Base-by-base conservation (phyloP, 345 rosid species). In the Jatropha curcas region DNA sequence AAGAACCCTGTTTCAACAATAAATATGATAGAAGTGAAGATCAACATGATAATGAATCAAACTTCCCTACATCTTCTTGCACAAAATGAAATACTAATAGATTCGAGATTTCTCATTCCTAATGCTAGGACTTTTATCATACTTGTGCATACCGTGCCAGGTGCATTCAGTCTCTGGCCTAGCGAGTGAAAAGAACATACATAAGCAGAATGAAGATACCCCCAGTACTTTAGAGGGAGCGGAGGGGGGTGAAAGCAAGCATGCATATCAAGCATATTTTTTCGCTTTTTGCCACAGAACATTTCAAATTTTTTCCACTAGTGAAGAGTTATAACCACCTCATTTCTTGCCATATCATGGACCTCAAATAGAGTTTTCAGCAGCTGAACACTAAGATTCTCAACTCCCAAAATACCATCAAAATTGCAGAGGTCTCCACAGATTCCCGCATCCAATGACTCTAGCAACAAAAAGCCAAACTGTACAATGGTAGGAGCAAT, bases 301-400 rank as follows among this genome's bases (percentile, higher is more conserved):
- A 52, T 52, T 52, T n/a, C 9, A 52, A 52, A 17, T 52, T 52
- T 19, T 17, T 43, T 4, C 10, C 19, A 17, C 13, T 11, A 10
- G 12, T 58, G 13, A 61, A 33, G 66, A 60, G 74, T 28, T 45
- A 53, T 53, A 77, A 79, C 7, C 71, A 92, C 97, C 97, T 92
- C 95, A 63, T 81, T 92, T 79, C 97, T 87, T 71, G 95, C 84
- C 93, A 92, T 88, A 74, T 88, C 95, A 82, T 92, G 90, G 77
- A 82, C 81, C 82, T 92, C 92, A 79, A 90, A 92, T 68, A 92
- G 79, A 35, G 82, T 85, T 80, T 86, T 87, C 71, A 92, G 81
- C 74, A 92, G 85, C 85, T 86, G 89, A 77, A 88, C 71, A 56
- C 93, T 85, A 63, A 92, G 91, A 77, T 86, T 86, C 78, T 88